Conservation (phyloP, 805 yeast genomes). For the Nakazawaea molendinolei region DNA sequence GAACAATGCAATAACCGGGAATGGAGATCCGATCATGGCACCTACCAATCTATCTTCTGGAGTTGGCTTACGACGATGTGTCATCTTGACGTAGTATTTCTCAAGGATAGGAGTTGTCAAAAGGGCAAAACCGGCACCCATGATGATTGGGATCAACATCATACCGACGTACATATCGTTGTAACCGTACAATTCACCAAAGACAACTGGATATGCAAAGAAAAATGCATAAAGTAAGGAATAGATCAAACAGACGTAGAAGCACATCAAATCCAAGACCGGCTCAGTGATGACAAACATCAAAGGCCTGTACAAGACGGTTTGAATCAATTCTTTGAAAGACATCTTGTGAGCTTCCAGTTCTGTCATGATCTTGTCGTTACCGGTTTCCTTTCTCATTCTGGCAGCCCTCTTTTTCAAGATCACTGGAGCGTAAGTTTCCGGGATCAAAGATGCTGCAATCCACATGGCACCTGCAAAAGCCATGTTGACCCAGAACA, state of each 20-base stretch:
- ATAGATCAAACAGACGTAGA: slow-evolving; percentile 82
- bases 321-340: slow-evolving; percentile 58
- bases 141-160: slow-evolving; percentile 84
- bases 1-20: slow-evolving; percentile 75
- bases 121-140: slow-evolving; percentile 76
- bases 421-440: slow-evolving; percentile 83
- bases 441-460: slow-evolving; percentile 62
- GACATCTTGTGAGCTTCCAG: slow-evolving; percentile 80
- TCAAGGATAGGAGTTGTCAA: slow-evolving; percentile 73
- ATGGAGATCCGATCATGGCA: slow-evolving; percentile 78
- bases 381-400: slow-evolving; percentile 74
- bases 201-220: slow-evolving; percentile 92
- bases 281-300: slow-evolving; percentile 77
- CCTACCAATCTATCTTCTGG: slow-evolving; percentile 80
- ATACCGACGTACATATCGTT: slow-evolving; percentile 75
- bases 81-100: slow-evolving; percentile 44
- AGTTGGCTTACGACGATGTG: slow-evolving; percentile 50
- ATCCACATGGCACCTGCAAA: slow-evolving; percentile 85
- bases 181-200: slow-evolving; percentile 68
- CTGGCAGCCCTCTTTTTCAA: slow-evolving; percentile 57
- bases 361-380: slow-evolving; percentile 81
- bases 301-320: slow-evolving; percentile 76
- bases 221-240: slow-evolving; percentile 89
- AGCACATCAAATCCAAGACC: slow-evolving; percentile 75
- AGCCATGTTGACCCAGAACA: slow-evolving; percentile 90